Evolutionary conservation across 2,329 filamentous ascomycete species (phyloP), one percentile per base, ranked within the genome.

Genomic region (Stachybotrys chlorohalonatus): DNA sequence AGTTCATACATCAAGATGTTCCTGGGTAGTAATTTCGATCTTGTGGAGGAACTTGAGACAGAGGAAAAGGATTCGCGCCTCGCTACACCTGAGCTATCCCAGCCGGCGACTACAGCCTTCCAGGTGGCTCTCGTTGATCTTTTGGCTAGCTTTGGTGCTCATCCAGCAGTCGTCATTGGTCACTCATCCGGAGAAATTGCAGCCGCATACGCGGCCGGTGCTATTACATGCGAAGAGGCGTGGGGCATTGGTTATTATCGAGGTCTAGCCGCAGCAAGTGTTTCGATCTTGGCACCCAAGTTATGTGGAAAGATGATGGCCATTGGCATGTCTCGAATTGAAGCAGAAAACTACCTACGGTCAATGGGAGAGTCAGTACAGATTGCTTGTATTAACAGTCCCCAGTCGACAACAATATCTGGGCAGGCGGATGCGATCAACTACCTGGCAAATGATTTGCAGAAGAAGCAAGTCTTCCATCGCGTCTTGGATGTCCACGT

Each of bases 101-200:
- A 76, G 55, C 70, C 73, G 5, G 68, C 71, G 4, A 75, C 68
- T 9, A 76, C 73, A 1, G 70, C 69, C 2, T 54, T 76, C 11
- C 74, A 76, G 46, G 59, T 76, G 31, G 74, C 73, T 3, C 62
- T 75, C 1, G 66, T 76, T 1, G 72, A 76, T 42, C 63, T 76
- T 5, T 58, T 76, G 5, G 52, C 54, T 8, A 66, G 67, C 3
- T 65, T 72, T 13, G 62, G 59, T 9, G 60, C 75, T 36, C 52
- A 49, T 1, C 70, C 73, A 2, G 57, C 55, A 6, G 60, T 65
- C 16, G 71, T 75, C 4, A 63, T 76, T 7, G 74, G 75, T 0
- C 75, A 78, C 57, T 77, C 75, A 0, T 77, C 74, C 1, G 75
- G 75, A 2, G 75, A 78, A 53, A 72, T 77, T 36, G 75, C 74